Evolutionary conservation across 768 basidiomycete species (phyloP), one percentile per base, ranked within the genome.

Genomic region (Austroboletus eburneus): DNA sequence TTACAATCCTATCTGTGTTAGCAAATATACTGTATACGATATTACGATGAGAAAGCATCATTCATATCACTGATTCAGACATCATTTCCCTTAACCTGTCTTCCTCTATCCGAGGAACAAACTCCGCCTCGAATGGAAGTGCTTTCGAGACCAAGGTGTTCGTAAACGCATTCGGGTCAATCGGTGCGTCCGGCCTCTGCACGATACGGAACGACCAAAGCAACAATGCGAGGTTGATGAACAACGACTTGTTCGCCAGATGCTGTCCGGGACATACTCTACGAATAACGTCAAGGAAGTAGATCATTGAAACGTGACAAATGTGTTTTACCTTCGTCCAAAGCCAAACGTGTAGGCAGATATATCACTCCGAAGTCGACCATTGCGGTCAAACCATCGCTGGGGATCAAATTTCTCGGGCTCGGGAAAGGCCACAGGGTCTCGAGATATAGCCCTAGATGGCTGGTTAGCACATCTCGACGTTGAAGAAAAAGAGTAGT

Each of bases 231-330:
- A 80, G 75, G 56, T 78, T 83, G 44, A 85, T 67, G 55, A 78
- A 80, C 2, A 85, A 63, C 5, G 83, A 85, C 4, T n/a, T 34
- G 27, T 54, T 50, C 4, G 50, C 81, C 22, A 85, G 71, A 59
- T 80, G 68, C 48, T 73, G 74, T 1, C 82, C 82, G 0, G 81
- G 81, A 44, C 83, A 85, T 3, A 82, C 71, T 33, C 81, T 77
- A 17, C 35, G 16, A 14, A n/a, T 27, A 13, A 9, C 9, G 9
- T 33, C 32, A 27, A 10, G 25, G 25, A 27, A 27, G 10, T 7
- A 5, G 12, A 13, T 33, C 3, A 21, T 13, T 14, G 9, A 20
- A 12, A 12, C 5, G n/a, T 1, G 18, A 48, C 3, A 32, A 30
- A 34, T 9, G 22, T 20, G 24, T 21, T 50, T 10, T 39, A 65